A percentile compares a stretch with the other conserved stretches of the same genome.
Evolutionary conservation across 2,329 filamentous ascomycete species (phyloP).

Genomic region (Cercospora sesami): DNA sequence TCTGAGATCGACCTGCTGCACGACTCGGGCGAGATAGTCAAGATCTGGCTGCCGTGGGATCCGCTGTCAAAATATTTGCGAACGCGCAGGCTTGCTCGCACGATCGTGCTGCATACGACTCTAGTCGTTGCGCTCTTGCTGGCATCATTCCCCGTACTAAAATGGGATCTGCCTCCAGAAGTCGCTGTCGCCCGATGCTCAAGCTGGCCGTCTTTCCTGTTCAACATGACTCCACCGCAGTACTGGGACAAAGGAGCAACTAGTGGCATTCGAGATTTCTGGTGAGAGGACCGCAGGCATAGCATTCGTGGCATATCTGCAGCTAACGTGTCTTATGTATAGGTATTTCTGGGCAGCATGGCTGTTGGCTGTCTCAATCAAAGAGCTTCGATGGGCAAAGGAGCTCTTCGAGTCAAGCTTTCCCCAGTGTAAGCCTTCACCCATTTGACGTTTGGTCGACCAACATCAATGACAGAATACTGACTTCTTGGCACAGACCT

Average conservation of each 20-base stretch:
- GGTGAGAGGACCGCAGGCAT: background rate
- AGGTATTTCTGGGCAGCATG: conserved; percentile 60
- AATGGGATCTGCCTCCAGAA: background rate
- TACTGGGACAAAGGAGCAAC: conserved; percentile 7
- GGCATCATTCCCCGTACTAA: conserved; percentile 12
- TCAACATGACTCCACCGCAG: conserved; percentile 8
- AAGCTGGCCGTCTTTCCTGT: conserved; percentile 14
- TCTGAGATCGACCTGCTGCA: conserved; percentile 61
- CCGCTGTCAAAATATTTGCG: conserved; percentile 7
- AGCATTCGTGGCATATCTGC: background rate
- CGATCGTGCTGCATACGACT: conserved; percentile 19
- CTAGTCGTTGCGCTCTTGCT: conserved; percentile 21
- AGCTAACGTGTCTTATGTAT: conserved; percentile 15
- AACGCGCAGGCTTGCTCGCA: conserved; percentile 4
- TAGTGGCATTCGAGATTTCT: conserved; percentile 15
- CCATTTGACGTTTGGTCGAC: background rate
- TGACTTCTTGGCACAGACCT: conserved; percentile 42
- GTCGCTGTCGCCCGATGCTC: conserved; percentile 11
- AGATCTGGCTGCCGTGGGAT: conserved; percentile 20
- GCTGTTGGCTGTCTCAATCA: conserved; percentile 19
- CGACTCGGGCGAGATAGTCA: conserved; percentile 33
- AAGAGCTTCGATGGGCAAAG: conserved; percentile 25
- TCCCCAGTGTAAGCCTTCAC: conserved; percentile 18
- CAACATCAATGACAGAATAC: background rate
- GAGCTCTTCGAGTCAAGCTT: conserved; percentile 22